A percentile compares a stretch with the other conserved stretches of the same genome.
phyloP scores from a whole-genome alignment of 495 filamentous ascomycete genomes.

The Clavariopsis aquatica region DNA sequence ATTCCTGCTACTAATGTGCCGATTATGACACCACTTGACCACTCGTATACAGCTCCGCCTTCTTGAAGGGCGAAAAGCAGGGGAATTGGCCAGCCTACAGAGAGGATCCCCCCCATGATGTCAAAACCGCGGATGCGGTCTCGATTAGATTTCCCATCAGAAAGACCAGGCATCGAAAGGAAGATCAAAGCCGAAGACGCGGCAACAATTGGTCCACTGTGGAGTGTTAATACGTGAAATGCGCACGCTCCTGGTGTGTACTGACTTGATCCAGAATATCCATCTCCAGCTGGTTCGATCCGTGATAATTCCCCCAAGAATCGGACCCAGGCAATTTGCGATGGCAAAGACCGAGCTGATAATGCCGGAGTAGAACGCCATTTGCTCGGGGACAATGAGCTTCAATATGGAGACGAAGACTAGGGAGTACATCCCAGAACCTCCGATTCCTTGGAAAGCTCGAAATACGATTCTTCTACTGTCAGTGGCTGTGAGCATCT shows the following conservation, averaged over 20 bases:
- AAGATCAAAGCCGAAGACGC: slow-evolving; percentile 18
- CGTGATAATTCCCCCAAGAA: slow-evolving; percentile 51
- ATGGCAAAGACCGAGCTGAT: slow-evolving; percentile 53
- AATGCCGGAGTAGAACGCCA: slow-evolving; percentile 51
- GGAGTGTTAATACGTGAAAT: background rate
- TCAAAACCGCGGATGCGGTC: slow-evolving; percentile 34
- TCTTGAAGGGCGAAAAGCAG: slow-evolving; percentile 38
- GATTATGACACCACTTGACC: slow-evolving; percentile 34
- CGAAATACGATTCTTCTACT: slow-evolving; percentile 30
- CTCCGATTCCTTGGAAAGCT: slow-evolving; percentile 36
- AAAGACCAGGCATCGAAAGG: slow-evolving; percentile 22
- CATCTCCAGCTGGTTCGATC: slow-evolving; percentile 36
- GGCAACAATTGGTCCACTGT: slow-evolving; percentile 29
- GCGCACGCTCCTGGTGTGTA: background rate
- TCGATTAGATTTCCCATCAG: slow-evolving; percentile 18
- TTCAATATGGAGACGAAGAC: slow-evolving; percentile 35
- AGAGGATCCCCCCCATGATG: slow-evolving; percentile 27
- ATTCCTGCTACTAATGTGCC: slow-evolving; percentile 26
- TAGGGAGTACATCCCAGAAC: slow-evolving; percentile 35
- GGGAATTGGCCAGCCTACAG: slow-evolving; percentile 30
- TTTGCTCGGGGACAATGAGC: slow-evolving; percentile 31
- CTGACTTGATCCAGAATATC: slow-evolving; percentile 42
- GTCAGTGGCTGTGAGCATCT: background rate
- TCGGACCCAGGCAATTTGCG: slow-evolving; percentile 48
- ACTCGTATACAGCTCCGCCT: slow-evolving; percentile 25